These are phyloP conservation scores for Microcyclospora pomicola DNA, from an alignment of 2,329 filamentous ascomycete genomes.

Conservation along the genomic window DNA sequence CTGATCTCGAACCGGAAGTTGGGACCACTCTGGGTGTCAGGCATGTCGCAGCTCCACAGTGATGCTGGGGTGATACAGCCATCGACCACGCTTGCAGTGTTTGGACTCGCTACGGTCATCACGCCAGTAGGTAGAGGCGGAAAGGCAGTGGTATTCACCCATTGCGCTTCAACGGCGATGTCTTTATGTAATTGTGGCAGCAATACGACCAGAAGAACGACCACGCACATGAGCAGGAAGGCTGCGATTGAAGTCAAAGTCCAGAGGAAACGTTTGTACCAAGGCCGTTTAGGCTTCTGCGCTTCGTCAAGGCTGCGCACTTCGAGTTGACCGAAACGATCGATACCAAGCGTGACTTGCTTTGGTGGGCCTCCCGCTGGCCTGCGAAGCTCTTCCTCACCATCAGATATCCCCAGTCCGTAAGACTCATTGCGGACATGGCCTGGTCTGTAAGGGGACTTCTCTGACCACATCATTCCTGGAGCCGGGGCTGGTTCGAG, in stretches of 20 bases:
- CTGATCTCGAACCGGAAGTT: slow-evolving; percentile 67
- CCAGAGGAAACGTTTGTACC: slow-evolving; percentile 19
- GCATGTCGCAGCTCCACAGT: slow-evolving; percentile 75
- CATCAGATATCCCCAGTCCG: slow-evolving; percentile 13
- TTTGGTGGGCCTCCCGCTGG: slow-evolving; percentile 9
- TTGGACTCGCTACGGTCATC: slow-evolving; percentile 61
- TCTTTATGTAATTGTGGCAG: slow-evolving; percentile 28
- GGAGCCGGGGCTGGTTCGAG: not conserved
- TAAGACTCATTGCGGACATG: slow-evolving; percentile 13
- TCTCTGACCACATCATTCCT: slow-evolving; percentile 2
- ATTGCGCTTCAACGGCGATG: slow-evolving; percentile 40
- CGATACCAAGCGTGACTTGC: slow-evolving; percentile 14
- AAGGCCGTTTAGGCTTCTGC: slow-evolving; percentile 8
- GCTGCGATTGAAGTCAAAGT: slow-evolving; percentile 17
- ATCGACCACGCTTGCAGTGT: slow-evolving; percentile 48
- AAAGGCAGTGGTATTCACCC: slow-evolving; percentile 76
- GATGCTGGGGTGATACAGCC: slow-evolving; percentile 60
- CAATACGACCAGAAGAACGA: slow-evolving; percentile 26
- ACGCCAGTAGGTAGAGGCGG: slow-evolving; percentile 78
- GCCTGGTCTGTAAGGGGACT: slow-evolving; percentile 3
- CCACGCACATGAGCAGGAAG: slow-evolving; percentile 22
- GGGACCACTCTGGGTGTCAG: slow-evolving; percentile 51
- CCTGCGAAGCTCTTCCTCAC: slow-evolving; percentile 12
- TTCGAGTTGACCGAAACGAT: slow-evolving; percentile 18
- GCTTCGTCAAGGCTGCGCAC: slow-evolving; percentile 12